Conservation (phyloP, 2,329 filamentous ascomycete genomes). For the Trichophaea hybrida region DNA sequence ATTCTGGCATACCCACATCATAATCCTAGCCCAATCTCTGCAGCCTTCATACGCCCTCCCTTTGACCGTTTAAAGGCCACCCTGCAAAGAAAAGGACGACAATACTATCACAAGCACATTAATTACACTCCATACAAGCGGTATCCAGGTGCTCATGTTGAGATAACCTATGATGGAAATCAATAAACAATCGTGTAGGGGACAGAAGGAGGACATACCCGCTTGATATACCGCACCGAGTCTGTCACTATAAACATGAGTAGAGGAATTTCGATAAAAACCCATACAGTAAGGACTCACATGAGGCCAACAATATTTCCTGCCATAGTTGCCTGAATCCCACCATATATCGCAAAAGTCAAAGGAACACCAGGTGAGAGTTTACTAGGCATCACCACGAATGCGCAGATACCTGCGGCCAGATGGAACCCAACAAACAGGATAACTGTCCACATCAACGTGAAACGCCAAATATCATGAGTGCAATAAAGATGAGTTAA, state of each 20-base stretch:
- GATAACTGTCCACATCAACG: slow-evolving; percentile 70
- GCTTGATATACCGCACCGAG: slow-evolving; percentile 19
- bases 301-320: slow-evolving; percentile 69
- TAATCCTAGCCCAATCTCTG: too few relatives aligned
- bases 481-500: slow-evolving; percentile 56
- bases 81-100: slow-evolving; percentile 85
- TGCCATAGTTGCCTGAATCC: slow-evolving; percentile 60
- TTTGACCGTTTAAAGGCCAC: slow-evolving; percentile 49
- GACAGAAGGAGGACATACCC: slow-evolving; percentile 2
- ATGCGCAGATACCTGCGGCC: slow-evolving; percentile 54
- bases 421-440: slow-evolving; percentile 64
- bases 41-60: too few relatives aligned
- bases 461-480: slow-evolving; percentile 73
- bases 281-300: slow-evolving; percentile 38
- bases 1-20: too few relatives aligned
- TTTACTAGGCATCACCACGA: slow-evolving; percentile 49
- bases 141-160: slow-evolving; percentile 87
- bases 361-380: slow-evolving; percentile 16
- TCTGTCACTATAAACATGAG: slow-evolving; percentile 4
- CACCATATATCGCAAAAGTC: slow-evolving; percentile 45
- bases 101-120: slow-evolving; percentile 70
- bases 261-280: not conserved
- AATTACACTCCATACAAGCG: slow-evolving; percentile 73
- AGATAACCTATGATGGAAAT: slow-evolving; percentile 55
- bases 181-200: slow-evolving; percentile 43